phyloP scores from a whole-genome alignment of 2,329 filamentous ascomycete species.

The Penicillium janthinellum region DNA sequence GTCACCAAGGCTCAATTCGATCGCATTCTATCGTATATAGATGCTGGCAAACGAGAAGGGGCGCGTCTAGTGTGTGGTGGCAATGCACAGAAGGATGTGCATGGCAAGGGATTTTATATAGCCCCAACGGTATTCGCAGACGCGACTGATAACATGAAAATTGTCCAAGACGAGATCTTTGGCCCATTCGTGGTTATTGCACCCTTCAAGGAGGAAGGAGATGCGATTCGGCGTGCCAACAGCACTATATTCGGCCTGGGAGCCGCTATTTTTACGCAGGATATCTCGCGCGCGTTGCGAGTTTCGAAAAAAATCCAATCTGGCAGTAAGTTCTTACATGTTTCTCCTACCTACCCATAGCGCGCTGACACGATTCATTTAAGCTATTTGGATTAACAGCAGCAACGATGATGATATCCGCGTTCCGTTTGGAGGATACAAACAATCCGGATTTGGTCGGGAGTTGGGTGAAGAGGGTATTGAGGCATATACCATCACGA shows the following conservation, averaged over 20 bases:
- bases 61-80: conserved; percentile 43
- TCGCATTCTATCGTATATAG: conserved; percentile 46
- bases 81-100: conserved; percentile 23
- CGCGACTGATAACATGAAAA: conserved; percentile 40
- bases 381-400: background rate
- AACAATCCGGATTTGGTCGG: conserved; percentile 54
- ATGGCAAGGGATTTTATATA: conserved; percentile 44
- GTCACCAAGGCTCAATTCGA: conserved; percentile 50
- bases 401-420: conserved; percentile 46
- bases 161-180: conserved; percentile 47
- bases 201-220: conserved; percentile 44
- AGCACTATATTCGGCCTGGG: conserved; percentile 47
- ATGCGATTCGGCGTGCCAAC: conserved; percentile 43
- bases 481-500: conserved; percentile 43
- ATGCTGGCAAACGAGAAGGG: conserved; percentile 46
- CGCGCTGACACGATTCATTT: too few species aligned
- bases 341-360: too few species aligned
- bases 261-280: conserved; percentile 39
- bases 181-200: conserved; percentile 46
- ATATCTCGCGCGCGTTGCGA: too few species aligned
- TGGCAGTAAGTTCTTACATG: too few species aligned
- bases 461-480: conserved; percentile 48
- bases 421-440: conserved; percentile 45
- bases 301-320: too few species aligned
- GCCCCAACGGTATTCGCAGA: conserved; percentile 43